A percentile compares a stretch with the other conserved stretches of the same genome.
These are phyloP conservation scores for Fusarium sp. DNA, from an alignment of 2,329 filamentous ascomycete species.

Conservation along the genomic window DNA sequence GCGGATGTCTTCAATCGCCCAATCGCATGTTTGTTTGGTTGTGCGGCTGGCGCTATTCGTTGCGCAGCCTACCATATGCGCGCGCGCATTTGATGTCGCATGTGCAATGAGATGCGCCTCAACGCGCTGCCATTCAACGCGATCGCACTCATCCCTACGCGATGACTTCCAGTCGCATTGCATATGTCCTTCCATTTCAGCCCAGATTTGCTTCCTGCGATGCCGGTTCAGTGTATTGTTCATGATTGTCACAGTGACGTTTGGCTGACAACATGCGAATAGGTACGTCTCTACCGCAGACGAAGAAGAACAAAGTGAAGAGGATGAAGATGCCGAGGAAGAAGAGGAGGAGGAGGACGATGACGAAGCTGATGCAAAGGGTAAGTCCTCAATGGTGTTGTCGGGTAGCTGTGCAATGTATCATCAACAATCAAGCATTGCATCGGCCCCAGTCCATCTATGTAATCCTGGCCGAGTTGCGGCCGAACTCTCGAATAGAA, in stretches of 20 bases:
- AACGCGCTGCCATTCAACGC: slow-evolving; percentile 7
- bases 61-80: slow-evolving; percentile 32
- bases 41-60: slow-evolving; percentile 7
- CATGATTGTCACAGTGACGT: slow-evolving; percentile 5
- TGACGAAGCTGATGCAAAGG: slow-evolving; percentile 50
- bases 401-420: too few species aligned
- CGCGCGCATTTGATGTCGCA: slow-evolving; percentile 39
- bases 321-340: slow-evolving; percentile 53
- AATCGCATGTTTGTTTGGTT: slow-evolving; percentile 26
- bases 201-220: neutral
- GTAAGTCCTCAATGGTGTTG: slow-evolving; percentile 45
- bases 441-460: neutral
- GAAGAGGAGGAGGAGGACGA: slow-evolving; percentile 53
- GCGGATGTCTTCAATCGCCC: slow-evolving; percentile 4
- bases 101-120: slow-evolving; percentile 17
- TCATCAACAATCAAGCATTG: neutral
- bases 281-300: slow-evolving; percentile 54
- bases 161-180: neutral
- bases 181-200: neutral
- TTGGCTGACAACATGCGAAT: slow-evolving; percentile 26
- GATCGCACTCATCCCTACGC: slow-evolving; percentile 1
- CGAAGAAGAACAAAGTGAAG: slow-evolving; percentile 57
- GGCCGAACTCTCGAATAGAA: neutral
- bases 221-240: neutral
- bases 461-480: neutral